Base-by-base conservation (phyloP, 202 grass and related monocot genomes). In the Setaria italica region DNA sequence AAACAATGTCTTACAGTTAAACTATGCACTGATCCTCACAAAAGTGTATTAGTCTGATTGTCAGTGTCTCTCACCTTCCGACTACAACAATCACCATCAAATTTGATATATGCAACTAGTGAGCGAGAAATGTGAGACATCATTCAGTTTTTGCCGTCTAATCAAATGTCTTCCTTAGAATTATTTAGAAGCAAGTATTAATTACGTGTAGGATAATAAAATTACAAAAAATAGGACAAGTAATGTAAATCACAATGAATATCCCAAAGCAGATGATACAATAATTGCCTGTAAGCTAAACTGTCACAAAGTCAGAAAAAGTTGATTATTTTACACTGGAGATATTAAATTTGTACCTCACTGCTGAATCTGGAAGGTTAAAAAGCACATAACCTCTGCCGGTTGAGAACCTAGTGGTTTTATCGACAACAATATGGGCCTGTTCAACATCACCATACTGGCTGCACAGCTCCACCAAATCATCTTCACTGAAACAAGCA, bases 341-440 rank as follows among this genome's bases (percentile, higher is more conserved):
- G 56, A 86, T 65, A 16, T 50, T n/a, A 82, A 67, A 86, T 46
- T 2, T 29, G 32, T 92, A 99, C 96, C 96, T 92, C 54, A 94
- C 82, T 70, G 93, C 96, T 89, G 90, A 98, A 41, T 98, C 93
- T 41, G 93, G 91, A 89, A 93, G 89, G 79, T 55, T 80, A 89
- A 92, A 98, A 86, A 95, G 91, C 42, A 94, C 93, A 89, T 98
- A 98, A 30, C 90, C 91, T 73, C 92, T 95, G 79, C 96, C 95
- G 72, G 89, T 94, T 71, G 96, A 94, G 45, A 88, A 46, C 84
- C 95, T 98, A 10, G 96, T 94, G 56, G 70, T 84, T 94, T 92
- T 95, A 74, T 98, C 86, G 41, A 95, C 88, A 47, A 98, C 93
- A 78, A 98, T 84, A 87, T 94, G 96, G 62, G 92, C 85, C 17